phyloP scores from a whole-genome alignment of 371 early-diverging fungal species.

The Catenaria anguillulae region DNA sequence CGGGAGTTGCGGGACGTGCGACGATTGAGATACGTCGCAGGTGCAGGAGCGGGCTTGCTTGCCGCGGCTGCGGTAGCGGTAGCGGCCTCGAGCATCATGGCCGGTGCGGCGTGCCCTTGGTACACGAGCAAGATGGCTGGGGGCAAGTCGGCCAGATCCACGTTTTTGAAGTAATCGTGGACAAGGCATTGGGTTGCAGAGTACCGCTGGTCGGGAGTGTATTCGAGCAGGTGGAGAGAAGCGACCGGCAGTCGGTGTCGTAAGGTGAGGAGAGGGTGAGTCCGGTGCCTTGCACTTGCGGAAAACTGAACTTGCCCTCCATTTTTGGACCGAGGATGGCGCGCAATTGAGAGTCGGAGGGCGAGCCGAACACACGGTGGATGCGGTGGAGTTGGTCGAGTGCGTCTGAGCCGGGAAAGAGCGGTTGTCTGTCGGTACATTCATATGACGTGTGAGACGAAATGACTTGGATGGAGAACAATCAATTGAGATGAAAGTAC shows the following conservation, averaged over 20 bases:
- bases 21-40: too few species aligned
- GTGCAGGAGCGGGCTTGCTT: neutral
- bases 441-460: neutral
- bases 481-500: neutral
- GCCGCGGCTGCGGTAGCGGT: neutral
- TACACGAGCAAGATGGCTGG: neutral
- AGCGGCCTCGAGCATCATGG: too few species aligned
- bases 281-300: neutral
- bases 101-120: neutral
- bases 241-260: neutral
- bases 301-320: constrained; percentile 5
- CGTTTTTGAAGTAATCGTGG: neutral
- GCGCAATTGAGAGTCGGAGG: constrained; percentile 13
- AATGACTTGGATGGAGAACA: neutral
- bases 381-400: constrained; percentile 51
- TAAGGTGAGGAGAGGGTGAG: neutral
- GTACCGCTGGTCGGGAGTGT: constrained; percentile 1
- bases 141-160: neutral
- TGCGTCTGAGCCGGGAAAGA: constrained; percentile 54
- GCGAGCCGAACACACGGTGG: constrained; percentile 50
- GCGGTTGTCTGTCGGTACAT: constrained; percentile 15
- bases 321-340: constrained; percentile 2
- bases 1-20: too few species aligned
- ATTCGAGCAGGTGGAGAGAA: neutral
- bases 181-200: neutral